These are phyloP conservation scores for Xylaria sp. DNA, from an alignment of 2,329 filamentous ascomycete genomes.

Conservation along the genomic window DNA sequence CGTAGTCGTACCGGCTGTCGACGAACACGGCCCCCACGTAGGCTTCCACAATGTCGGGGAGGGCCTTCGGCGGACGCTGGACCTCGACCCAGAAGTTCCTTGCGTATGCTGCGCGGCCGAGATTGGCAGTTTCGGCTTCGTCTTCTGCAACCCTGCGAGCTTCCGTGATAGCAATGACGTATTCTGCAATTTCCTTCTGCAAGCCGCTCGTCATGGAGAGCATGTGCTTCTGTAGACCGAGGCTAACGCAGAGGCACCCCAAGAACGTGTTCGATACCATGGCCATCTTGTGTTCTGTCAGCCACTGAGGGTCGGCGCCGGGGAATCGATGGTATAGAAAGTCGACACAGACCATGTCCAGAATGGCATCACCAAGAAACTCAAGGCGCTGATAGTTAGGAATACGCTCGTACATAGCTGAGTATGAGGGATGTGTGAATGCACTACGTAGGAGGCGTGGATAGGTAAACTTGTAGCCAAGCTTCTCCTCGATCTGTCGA, in stretches of 20 bases:
- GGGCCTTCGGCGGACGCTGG: conserved; percentile 68
- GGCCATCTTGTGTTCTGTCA: conserved; percentile 99
- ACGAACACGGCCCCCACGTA: conserved; percentile 91
- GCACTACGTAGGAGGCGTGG: conserved; percentile 80
- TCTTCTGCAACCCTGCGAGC: conserved; percentile 45
- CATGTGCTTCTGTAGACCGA: conserved; percentile 78
- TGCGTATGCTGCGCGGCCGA: conserved; percentile 44
- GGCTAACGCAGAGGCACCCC: conserved; percentile 75
- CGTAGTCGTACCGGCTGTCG: conserved; percentile 80
- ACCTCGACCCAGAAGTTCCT: conserved; percentile 71
- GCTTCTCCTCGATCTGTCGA: conserved; percentile 60
- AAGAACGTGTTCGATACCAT: conserved; percentile 98
- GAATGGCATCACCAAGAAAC: conserved; percentile 85
- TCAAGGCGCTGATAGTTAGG: conserved; percentile 90
- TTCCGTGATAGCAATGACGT: conserved; percentile 61
- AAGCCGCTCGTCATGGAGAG: conserved; percentile 53
- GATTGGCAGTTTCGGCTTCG: conserved; percentile 42
- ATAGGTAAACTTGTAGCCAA: conserved; percentile 68
- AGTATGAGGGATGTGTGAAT: conserved; percentile 86
- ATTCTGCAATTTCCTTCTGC: conserved; percentile 52
- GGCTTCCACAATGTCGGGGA: conserved; percentile 87
- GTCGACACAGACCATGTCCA: conserved; percentile 64
- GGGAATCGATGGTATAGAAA: conserved; percentile 79
- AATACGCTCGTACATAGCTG: conserved; percentile 72
- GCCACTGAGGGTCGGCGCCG: conserved; percentile 86